Percentiles rank a stretch among this genome's conserved stretches.
Evolutionary conservation across 768 basidiomycete species (phyloP).

Genomic region (Mycena capillaripes): DNA sequence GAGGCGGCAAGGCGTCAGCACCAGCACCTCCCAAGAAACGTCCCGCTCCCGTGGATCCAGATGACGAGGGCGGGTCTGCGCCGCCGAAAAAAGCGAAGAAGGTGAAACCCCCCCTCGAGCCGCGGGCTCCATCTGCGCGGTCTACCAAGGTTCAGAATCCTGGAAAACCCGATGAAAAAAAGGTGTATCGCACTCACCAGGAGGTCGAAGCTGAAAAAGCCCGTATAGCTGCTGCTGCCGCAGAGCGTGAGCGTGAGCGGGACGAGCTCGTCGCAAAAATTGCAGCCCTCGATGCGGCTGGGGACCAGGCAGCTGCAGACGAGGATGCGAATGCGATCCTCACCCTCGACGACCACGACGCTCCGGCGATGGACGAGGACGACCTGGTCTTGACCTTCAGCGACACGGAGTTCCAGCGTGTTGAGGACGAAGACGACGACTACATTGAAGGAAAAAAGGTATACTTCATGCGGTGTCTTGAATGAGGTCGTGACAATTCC

Average conservation of each 20-base stretch:
- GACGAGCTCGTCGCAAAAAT: too few species aligned
- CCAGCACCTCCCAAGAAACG: not conserved
- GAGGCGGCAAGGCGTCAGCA: not conserved
- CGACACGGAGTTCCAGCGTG: not conserved
- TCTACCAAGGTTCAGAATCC: too few species aligned
- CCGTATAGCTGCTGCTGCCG: too few species aligned
- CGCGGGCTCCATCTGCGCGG: too few species aligned
- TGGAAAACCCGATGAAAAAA: too few species aligned
- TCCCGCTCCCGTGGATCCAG: not conserved
- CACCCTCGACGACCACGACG: not conserved
- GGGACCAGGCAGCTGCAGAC: not conserved
- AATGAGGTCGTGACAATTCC: too few species aligned
- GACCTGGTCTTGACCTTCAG: not conserved
- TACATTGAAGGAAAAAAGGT: not conserved
- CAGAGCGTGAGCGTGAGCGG: too few species aligned
- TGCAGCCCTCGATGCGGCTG: too few species aligned
- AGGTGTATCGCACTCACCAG: too few species aligned
- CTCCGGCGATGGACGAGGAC: not conserved
- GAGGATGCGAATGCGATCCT: not conserved
- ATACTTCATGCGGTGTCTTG: too few species aligned
- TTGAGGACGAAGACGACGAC: constrained; percentile 24
- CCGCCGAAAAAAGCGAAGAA: not conserved
- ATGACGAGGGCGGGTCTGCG: not conserved
- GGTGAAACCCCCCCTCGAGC: not conserved
- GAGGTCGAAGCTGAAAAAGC: too few species aligned